Conservation (phyloP, 2,329 filamentous ascomycete species). For the Neopestalotiopsis rosae region DNA sequence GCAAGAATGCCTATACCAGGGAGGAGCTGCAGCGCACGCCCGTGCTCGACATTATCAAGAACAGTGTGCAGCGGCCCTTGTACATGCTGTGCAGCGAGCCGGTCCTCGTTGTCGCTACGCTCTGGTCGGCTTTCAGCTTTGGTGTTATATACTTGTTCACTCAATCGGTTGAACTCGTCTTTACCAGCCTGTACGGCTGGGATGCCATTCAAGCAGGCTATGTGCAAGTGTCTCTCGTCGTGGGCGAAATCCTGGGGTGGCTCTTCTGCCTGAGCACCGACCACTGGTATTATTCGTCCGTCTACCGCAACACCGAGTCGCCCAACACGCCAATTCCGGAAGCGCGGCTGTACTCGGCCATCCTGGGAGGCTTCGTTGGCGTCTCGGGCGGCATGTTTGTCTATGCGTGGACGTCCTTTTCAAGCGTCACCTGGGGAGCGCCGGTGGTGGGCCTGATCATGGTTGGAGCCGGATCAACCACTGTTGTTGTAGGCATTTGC, state of each 20-base stretch:
- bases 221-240: conserved; percentile 11
- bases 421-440: conserved; percentile 49
- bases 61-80: conserved; percentile 7
- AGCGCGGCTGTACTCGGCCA: conserved; percentile 12
- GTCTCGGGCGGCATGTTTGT: conserved; percentile 51
- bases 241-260: conserved; percentile 20
- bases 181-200: conserved; percentile 26
- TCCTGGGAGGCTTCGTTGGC: conserved; percentile 8
- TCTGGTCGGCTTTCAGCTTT: conserved; percentile 45
- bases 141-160: conserved; percentile 32
- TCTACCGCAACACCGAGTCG: conserved; percentile 39
- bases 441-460: conserved; percentile 51
- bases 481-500: conserved; percentile 49
- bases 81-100: conserved; percentile 44
- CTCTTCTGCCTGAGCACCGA: conserved; percentile 26
- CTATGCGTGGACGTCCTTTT: conserved; percentile 54
- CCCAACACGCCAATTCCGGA: conserved; percentile 33
- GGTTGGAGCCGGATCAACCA: conserved; percentile 54
- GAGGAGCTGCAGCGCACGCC: conserved; percentile 4
- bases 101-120: conserved; percentile 50
- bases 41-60: not conserved
- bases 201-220: conserved; percentile 20
- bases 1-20: conserved; percentile 1
- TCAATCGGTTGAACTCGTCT: conserved; percentile 29
- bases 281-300: conserved; percentile 46